Percentiles rank a stretch among this genome's conserved stretches.
phyloP scores from a whole-genome alignment of 208 protist species.

The Phytomonas francai region DNA sequence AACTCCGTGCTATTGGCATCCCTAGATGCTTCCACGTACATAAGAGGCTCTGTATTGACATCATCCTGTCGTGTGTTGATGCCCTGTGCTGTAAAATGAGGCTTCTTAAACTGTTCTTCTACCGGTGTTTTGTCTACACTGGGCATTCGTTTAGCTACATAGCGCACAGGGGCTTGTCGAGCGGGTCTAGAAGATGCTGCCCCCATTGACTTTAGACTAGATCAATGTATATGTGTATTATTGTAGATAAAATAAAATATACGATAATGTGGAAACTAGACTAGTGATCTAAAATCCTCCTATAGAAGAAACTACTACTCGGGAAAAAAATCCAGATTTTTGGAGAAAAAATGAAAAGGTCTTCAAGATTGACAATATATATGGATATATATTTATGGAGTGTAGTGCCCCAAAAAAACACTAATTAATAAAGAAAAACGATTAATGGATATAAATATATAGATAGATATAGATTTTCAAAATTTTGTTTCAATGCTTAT shows the following conservation, averaged over 20 bases:
- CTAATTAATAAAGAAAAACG: not conserved
- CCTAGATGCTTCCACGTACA: slow-evolving; percentile 85
- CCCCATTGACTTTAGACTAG: slow-evolving; percentile 27
- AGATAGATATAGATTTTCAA: not conserved
- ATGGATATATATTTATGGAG: slow-evolving; percentile 4
- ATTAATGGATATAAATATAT: too few relatives aligned
- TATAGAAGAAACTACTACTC: not conserved
- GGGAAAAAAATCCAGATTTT: not conserved
- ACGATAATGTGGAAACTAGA: not conserved
- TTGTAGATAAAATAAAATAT: not conserved
- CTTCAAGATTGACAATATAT: too few relatives aligned
- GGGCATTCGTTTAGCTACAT: slow-evolving; percentile 75
- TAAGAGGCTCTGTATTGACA: slow-evolving; percentile 78
- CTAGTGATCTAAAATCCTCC: not conserved
- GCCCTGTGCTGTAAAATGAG: slow-evolving; percentile 59
- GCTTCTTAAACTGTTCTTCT: slow-evolving; percentile 78
- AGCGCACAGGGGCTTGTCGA: slow-evolving; percentile 65
- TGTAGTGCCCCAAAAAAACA: slow-evolving; percentile 7
- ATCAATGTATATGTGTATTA: slow-evolving; percentile 1
- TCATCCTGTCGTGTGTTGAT: slow-evolving; percentile 78
- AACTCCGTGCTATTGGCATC: slow-evolving; percentile 70
- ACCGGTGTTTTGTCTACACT: slow-evolving; percentile 60
- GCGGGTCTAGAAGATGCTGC: slow-evolving; percentile 27
- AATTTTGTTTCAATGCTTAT: slow-evolving; percentile 5
- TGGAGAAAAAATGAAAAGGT: slow-evolving; percentile 7